Evolutionary conservation across 306 rosid species (phyloP), one percentile per base, ranked within the genome.

Genomic region (Dalbergia oliveri): DNA sequence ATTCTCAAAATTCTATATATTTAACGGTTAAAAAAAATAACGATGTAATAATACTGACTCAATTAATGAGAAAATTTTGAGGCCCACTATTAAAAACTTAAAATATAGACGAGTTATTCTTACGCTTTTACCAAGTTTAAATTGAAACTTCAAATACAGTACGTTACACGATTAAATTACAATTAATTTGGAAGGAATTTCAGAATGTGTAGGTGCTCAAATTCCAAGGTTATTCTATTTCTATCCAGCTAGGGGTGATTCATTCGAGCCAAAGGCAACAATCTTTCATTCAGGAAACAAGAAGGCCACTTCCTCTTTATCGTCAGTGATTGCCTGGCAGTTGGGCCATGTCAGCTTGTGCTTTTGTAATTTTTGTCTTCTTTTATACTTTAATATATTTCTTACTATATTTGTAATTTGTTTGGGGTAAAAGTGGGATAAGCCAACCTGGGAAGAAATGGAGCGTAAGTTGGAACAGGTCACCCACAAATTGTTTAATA

Each of bases 241-340:
- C 11, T 31, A 23, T 53, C 26, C 50, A 43, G 73, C 26, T 23
- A 78, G 21, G 35, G 75, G 37, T 54, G 73, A 47, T 58, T 57
- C 61, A 71, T 5, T 26, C 15, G 70, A 65, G 73, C 56, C 66
- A 61, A 66, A 39, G 69, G 86, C 69, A 71, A 78, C 76, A 15
- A 77, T 69, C 77, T 78, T 88, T 86, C 35, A 62, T 71, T 88
- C 61, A 70, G 66, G 62, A 80, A 88, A 86, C 87, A 65, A 54
- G 69, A 83, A 73, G 45, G 44, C 15, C 57, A 70, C 70, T 77
- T 60, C 81, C 65, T 80, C 86, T 87, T 74, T 86, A 83, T 88
- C 93, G 75, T 87, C 88, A 67, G 88, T 75, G 74, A 91, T 84
- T 86, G 72, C 77, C 63, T 83, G 97, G 88, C 92, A 82, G 82